Evolutionary conservation across 1,284 basidiomycete species (phyloP).

Genomic region (Malassezia pachydermatis): DNA sequence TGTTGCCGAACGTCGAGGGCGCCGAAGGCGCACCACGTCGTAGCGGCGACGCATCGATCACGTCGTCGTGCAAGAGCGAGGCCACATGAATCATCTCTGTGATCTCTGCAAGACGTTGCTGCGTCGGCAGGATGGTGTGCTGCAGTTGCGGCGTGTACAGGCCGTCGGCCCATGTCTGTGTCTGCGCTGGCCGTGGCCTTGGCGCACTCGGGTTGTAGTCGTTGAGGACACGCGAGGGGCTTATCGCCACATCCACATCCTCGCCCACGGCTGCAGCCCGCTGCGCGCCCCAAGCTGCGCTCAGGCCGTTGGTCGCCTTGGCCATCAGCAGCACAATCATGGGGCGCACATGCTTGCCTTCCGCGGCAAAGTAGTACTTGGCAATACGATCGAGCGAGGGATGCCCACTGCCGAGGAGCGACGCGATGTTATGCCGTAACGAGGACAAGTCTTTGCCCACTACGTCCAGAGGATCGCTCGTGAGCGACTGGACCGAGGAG

Average conservation of each 20-base stretch:
- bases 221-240: constrained; percentile 64
- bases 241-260: constrained; percentile 44
- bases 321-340: constrained; percentile 80
- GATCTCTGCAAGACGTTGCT: constrained; percentile 84
- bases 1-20: constrained; percentile 85
- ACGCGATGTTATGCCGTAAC: constrained; percentile 65
- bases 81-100: constrained; percentile 99
- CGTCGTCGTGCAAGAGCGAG: constrained; percentile 86
- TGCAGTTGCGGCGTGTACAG: constrained; percentile 13
- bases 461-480: constrained; percentile 32
- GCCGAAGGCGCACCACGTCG: constrained; percentile 73
- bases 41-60: constrained; percentile 74
- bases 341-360: constrained; percentile 73
- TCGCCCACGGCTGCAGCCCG: constrained; percentile 34
- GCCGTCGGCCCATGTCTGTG: neutral
- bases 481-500: neutral
- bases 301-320: constrained; percentile 78
- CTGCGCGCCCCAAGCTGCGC: constrained; percentile 50
- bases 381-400: constrained; percentile 77
- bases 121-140: constrained; percentile 61
- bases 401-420: constrained; percentile 76
- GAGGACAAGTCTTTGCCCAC: constrained; percentile 56
- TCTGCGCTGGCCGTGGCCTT: neutral
- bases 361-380: constrained; percentile 74
- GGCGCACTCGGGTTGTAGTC: constrained; percentile 64